A percentile compares a stretch with the other conserved stretches of the same genome.
Evolutionary conservation across 495 filamentous ascomycete genomes (phyloP).

Genomic region (Talaromyces borbonicus): DNA sequence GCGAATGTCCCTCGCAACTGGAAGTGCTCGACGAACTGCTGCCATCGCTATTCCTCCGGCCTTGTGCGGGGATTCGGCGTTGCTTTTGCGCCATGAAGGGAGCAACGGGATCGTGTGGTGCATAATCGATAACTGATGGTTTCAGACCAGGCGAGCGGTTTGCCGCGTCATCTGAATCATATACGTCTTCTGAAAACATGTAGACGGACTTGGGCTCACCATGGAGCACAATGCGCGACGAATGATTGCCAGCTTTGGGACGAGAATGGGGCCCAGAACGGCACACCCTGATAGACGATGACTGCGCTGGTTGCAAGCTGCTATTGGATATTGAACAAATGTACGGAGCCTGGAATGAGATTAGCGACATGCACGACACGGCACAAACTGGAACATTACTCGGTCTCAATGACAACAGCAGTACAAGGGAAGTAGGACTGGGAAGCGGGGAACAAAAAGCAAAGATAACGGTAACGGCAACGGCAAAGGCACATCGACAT

Average conservation of each 20-base stretch:
- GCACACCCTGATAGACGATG: background rate
- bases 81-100: constrained; percentile 12
- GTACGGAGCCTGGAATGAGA: background rate
- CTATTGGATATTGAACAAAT: too few relatives aligned
- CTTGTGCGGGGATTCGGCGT: constrained; percentile 18
- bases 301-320: too few relatives aligned
- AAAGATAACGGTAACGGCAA: too few relatives aligned
- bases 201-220: constrained; percentile 13
- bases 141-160: constrained; percentile 20
- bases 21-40: constrained; percentile 13
- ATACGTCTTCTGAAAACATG: constrained; percentile 31
- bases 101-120: constrained; percentile 15
- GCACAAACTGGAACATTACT: too few relatives aligned
- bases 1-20: constrained; percentile 20
- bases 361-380: too few relatives aligned
- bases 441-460: background rate
- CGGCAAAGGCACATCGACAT: too few relatives aligned
- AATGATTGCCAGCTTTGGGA: background rate
- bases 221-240: background rate
- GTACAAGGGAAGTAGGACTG: too few relatives aligned
- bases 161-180: constrained; percentile 36
- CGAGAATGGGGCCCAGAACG: background rate
- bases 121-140: constrained; percentile 15
- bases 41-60: constrained; percentile 7
- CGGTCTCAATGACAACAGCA: too few relatives aligned